These are phyloP conservation scores for Panus rudis DNA, from an alignment of 768 basidiomycete genomes.

Conservation along the genomic window DNA sequence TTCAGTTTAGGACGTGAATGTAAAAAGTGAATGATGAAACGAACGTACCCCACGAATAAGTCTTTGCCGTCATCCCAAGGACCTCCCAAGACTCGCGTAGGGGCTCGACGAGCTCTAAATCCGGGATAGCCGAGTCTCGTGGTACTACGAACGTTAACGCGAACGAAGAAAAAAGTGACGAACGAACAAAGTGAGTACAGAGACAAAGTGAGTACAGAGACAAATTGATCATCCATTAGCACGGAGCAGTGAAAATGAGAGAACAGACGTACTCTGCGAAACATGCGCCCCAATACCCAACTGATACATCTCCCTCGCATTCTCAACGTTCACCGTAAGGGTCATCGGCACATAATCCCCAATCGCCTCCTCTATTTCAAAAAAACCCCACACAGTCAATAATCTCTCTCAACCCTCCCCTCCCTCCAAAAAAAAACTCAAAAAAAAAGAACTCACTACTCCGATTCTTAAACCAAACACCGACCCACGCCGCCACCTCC, in stretches of 20 bases:
- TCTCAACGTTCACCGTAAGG: conserved; percentile 38
- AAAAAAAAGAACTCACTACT: conserved; percentile 13
- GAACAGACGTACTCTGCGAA: conserved; percentile 53
- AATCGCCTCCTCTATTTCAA: conserved; percentile 7
- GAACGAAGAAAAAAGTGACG: conserved; percentile 30
- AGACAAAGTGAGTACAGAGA: too few species aligned
- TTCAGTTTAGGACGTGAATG: too few species aligned
- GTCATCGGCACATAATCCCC: conserved; percentile 8
- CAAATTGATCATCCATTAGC: too few species aligned
- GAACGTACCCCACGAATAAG: conserved; percentile 55
- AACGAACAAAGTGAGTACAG: not conserved
- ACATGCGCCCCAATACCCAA: conserved; percentile 68
- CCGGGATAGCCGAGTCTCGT: too few species aligned
- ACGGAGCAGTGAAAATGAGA: too few species aligned
- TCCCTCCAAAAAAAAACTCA: too few species aligned
- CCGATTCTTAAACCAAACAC: conserved; percentile 14
- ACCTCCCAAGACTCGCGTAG: too few species aligned
- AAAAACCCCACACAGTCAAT: not conserved
- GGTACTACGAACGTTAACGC: too few species aligned
- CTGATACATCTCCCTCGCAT: conserved; percentile 66
- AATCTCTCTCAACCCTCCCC: too few species aligned
- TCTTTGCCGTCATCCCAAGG: conserved; percentile 62
- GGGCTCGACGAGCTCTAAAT: too few species aligned
- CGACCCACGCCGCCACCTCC: conserved; percentile 62
- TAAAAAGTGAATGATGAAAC: too few species aligned